Evolutionary conservation across 345 rosid genomes (phyloP).

Genomic region (Heritiera fomes): DNA sequence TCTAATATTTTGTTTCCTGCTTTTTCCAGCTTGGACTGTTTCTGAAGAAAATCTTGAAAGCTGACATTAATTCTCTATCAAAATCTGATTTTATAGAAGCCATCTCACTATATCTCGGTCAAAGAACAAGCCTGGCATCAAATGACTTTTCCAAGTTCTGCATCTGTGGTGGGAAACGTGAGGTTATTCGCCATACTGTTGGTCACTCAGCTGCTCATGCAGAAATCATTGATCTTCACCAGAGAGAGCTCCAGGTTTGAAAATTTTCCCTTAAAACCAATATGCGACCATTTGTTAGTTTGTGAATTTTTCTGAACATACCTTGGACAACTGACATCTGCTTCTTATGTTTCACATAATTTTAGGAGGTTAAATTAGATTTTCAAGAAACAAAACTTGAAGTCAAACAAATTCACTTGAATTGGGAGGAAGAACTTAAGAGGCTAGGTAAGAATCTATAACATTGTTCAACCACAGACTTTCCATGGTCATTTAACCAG

Average conservation of each 20-base stretch:
- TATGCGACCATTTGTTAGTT: background rate
- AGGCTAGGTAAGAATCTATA: slow-evolving; percentile 54
- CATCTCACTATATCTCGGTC: slow-evolving; percentile 66
- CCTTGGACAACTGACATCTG: background rate
- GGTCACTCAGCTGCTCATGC: slow-evolving; percentile 35
- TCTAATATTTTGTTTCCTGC: background rate
- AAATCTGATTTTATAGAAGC: slow-evolving; percentile 70
- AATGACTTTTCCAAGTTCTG: slow-evolving; percentile 80
- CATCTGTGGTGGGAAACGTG: slow-evolving; percentile 64
- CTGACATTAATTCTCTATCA: slow-evolving; percentile 59
- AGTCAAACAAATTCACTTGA: slow-evolving; percentile 61
- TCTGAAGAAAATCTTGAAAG: slow-evolving; percentile 71
- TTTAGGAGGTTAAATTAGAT: slow-evolving; percentile 63
- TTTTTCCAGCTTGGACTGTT: slow-evolving; percentile 57
- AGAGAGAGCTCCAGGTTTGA: slow-evolving; percentile 71
- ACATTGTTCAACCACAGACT: background rate
- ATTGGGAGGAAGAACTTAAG: slow-evolving; percentile 63
- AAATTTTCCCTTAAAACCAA: background rate
- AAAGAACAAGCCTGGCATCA: slow-evolving; percentile 57
- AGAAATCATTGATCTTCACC: slow-evolving; percentile 49
- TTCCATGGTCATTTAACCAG: background rate
- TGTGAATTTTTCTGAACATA: slow-evolving; percentile 1
- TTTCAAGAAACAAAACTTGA: slow-evolving; percentile 53
- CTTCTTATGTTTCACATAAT: slow-evolving; percentile 7
- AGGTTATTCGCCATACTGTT: slow-evolving; percentile 30